A percentile compares a stretch with the other conserved stretches of the same genome.
These are phyloP conservation scores for Eucalyptus albens DNA, from an alignment of 345 rosid species.

Conservation along the genomic window DNA sequence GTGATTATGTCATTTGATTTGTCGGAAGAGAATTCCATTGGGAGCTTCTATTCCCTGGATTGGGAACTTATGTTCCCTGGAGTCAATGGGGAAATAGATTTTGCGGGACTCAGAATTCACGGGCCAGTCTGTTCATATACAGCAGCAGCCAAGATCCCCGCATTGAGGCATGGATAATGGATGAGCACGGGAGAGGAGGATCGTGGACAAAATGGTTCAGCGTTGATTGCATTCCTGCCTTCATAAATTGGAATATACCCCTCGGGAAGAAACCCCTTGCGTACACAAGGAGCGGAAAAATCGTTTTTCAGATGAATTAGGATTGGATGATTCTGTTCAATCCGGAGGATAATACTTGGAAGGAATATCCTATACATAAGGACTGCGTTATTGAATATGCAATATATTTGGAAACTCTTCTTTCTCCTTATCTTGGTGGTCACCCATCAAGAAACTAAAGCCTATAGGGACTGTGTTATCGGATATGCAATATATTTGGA, in stretches of 20 bases:
- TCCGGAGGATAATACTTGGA: background rate
- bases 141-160: no score
- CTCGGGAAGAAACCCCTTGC: background rate
- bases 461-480: rapidly evolving
- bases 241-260: background rate
- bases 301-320: background rate
- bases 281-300: background rate
- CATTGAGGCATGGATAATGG: background rate
- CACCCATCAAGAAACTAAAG: no score
- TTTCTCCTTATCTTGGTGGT: no score
- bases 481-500: no score
- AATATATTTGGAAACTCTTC: no score
- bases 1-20: no score
- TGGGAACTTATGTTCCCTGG: no score
- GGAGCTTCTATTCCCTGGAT: no score
- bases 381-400: background rate
- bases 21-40: no score
- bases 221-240: background rate
- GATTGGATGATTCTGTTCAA: background rate
- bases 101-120: no score
- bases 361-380: background rate
- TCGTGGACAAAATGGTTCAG: background rate
- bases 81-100: no score
- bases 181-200: background rate
- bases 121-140: no score